Percentiles rank a stretch among this genome's conserved stretches.
phyloP scores from a whole-genome alignment of 1,139 yeast genomes.

The Chernovozyma sophiae-reginae region DNA sequence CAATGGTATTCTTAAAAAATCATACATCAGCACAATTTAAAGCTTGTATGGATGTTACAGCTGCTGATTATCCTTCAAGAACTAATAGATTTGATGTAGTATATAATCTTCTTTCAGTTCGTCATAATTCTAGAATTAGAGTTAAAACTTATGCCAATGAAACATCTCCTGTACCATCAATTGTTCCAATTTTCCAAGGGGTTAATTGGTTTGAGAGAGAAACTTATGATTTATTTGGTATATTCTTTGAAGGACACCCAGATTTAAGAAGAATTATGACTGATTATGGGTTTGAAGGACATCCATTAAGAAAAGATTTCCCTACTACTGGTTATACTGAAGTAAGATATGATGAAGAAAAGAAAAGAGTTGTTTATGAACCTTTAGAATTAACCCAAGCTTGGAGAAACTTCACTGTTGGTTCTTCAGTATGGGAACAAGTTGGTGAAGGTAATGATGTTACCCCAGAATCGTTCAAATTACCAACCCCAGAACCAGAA shows the following conservation, averaged over 20 bases:
- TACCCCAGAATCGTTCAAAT: slow-evolving; percentile 76
- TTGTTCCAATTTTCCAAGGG: slow-evolving; percentile 68
- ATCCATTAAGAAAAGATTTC: slow-evolving; percentile 88
- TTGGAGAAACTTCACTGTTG: slow-evolving; percentile 85
- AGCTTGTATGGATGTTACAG: slow-evolving; percentile 76
- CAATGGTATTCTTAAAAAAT: slow-evolving; percentile 63
- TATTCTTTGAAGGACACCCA: slow-evolving; percentile 85
- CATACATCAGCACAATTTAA: slow-evolving; percentile 83
- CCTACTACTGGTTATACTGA: slow-evolving; percentile 91
- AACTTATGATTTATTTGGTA: slow-evolving; percentile 81
- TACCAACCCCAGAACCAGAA: slow-evolving; percentile 81
- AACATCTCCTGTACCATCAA: slow-evolving; percentile 75
- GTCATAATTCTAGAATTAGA: slow-evolving; percentile 83
- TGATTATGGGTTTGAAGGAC: slow-evolving; percentile 91
- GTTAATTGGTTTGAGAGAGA: slow-evolving; percentile 92
- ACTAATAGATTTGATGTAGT: slow-evolving; percentile 84
- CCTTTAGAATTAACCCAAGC: slow-evolving; percentile 90
- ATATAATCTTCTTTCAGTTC: slow-evolving; percentile 73
- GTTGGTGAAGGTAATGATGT: slow-evolving; percentile 84
- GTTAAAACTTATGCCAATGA: slow-evolving; percentile 88
- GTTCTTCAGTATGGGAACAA: slow-evolving; percentile 88
- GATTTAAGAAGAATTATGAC: slow-evolving; percentile 88
- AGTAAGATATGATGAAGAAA: slow-evolving; percentile 86
- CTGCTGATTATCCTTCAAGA: slow-evolving; percentile 83
- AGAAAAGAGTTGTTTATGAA: slow-evolving; percentile 84